These are phyloP conservation scores for Penicillium angulare DNA, from an alignment of 495 filamentous ascomycete genomes.

Conservation along the genomic window DNA sequence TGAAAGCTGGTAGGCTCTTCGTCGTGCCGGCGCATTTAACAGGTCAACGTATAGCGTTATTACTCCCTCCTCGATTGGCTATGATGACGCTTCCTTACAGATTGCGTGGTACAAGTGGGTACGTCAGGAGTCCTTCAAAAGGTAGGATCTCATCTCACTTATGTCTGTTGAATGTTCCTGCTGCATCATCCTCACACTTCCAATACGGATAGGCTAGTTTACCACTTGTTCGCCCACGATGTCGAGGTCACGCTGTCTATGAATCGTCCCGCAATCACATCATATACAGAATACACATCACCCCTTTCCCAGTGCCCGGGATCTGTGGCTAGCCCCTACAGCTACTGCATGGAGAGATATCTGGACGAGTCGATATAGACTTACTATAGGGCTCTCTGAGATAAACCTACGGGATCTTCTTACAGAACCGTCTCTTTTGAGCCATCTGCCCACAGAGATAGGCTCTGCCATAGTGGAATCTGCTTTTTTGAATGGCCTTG, in stretches of 20 bases:
- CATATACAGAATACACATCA: conserved; percentile 58
- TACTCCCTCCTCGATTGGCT: conserved; percentile 35
- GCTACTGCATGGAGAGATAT: conserved; percentile 52
- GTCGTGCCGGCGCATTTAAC: conserved; percentile 31
- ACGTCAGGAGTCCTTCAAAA: conserved; percentile 45
- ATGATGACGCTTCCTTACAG: conserved; percentile 41
- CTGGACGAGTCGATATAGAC: conserved; percentile 29
- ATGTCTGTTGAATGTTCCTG: neutral
- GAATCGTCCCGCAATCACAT: conserved; percentile 48
- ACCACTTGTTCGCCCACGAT: conserved; percentile 56
- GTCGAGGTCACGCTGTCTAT: conserved; percentile 54
- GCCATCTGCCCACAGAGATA: conserved; percentile 19
- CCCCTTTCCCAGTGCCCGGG: conserved; percentile 53
- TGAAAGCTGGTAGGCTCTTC: conserved; percentile 15
- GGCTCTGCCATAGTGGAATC: conserved; percentile 47
- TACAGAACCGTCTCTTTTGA: conserved; percentile 16
- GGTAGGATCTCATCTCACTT: neutral
- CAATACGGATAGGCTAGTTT: conserved; percentile 39
- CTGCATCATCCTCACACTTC: too few species aligned
- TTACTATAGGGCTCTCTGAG: neutral
- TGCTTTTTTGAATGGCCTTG: conserved; percentile 35
- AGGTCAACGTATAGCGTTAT: conserved; percentile 43
- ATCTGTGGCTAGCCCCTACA: conserved; percentile 53
- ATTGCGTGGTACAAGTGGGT: conserved; percentile 55
- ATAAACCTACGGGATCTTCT: conserved; percentile 16